Evolutionary conservation across 169 alveolate species (phyloP), one percentile per base, ranked within the genome.

Genomic region (Eimeria brunetti): DNA sequence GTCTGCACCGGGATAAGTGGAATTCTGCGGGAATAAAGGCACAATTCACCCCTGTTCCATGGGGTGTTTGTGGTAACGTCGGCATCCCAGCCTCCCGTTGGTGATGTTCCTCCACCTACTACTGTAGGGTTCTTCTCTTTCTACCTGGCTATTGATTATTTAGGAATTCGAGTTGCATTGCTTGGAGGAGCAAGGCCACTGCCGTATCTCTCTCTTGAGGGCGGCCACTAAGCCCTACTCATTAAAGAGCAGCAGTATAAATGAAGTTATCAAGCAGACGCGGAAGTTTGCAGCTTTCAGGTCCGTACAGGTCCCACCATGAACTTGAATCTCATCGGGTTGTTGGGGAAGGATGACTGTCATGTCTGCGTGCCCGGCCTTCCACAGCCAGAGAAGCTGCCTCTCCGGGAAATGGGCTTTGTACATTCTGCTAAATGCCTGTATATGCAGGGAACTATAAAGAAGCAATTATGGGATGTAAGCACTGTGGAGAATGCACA

Each of bases 381-480:
- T 58, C 93, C 93, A 86, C 60, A 86, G 83, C 93, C 93, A 86
- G 20, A 24, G 44, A 41, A 86, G 93, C 83, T 86, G 71, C 62
- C 93, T 60, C 62, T 86, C 93, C 5, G 93, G 93, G 16, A 86
- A 86, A 30, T 86, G 93, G 14, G 93, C 56, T n/a, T 44, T 86
- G 83, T 86, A 86, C 93, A 86, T 86, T 11, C 83, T 60, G 67
- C 93, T 46, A 41, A 86, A 86, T 30, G 93, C 93, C 93, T 86
- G 71, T 11, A 41, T 2, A 86, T 49, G 46, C 41, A 51, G 36
- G 24, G 33, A 51, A 38, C 91, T 30, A 12, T 2, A 16, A 51
- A 56, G 5, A 58, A 56, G 11, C 49, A 12, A 41, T 38, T 33
- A 8, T 58, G 56, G 20, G 51, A 30, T 0, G 58, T 84, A 36